Base-by-base conservation (phyloP, 2,329 filamentous ascomycete species). In the Davidsoniella eucalypti region DNA sequence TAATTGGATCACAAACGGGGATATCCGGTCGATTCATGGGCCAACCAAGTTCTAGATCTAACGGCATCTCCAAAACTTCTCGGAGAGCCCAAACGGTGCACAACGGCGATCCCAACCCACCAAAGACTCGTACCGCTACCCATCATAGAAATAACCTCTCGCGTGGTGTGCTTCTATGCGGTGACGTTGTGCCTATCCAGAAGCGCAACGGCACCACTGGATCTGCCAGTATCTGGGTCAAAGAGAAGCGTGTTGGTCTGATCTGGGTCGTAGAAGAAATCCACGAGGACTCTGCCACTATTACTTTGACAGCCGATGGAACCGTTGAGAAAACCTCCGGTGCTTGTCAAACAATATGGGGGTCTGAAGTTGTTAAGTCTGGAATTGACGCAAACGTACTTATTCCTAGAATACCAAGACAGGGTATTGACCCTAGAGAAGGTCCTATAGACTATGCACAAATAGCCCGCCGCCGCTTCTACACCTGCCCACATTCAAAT, bases 181-280 rank as follows among this genome's bases (percentile, higher is more conserved):
- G 92, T 41, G 92, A 98, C 62, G 90, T 98, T n/a, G 87, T 98
- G 16, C 92, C 92, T 0, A 98, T 98, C 53, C 84, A 88, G 62
- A 98, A 96, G 65, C 79, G 92, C 54, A 94, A 98, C 59, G 92
- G 92, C 3, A 77, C 82, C 9, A 90, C 82, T 4, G 92, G 92
- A 2, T 88, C 92, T 52, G 92, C 92, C 37, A 96, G 88, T 64
- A 69, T 98, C 38, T 98, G 92, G 92, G 92, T 98, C 3, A 98
- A 98, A 68, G 92, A 98, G 64, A 98, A 98, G 65, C 78, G 82
- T 45, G 80, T 87, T 48, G 88, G 90, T 8, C 67, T 98, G 53
- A 96, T 98, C 54, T 98, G 92, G 92, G 92, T 98, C 7, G 67
- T 98, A 2, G 92, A 98, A 63, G 92, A 98, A 65, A 96, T 98